phyloP scores from a whole-genome alignment of 192 early-diverging fungal genomes.

The Entomortierella beljakovae region DNA sequence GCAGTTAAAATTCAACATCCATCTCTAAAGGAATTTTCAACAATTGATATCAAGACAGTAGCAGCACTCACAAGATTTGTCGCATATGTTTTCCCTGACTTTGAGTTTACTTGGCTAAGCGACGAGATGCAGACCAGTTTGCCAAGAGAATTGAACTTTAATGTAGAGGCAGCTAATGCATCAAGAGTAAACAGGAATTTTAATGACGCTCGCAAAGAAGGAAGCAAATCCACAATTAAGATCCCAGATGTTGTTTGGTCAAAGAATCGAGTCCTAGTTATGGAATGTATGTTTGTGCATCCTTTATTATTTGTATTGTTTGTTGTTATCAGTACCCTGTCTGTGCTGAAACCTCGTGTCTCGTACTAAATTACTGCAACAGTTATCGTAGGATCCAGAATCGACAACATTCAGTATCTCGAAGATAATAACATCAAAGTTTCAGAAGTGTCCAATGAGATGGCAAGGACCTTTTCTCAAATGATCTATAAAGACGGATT shows the following conservation, averaged over 20 bases:
- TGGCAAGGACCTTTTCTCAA: constrained; percentile 82
- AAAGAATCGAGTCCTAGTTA: constrained; percentile 80
- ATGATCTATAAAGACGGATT: constrained; percentile 92
- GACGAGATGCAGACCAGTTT: constrained; percentile 87
- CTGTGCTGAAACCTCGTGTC: not conserved
- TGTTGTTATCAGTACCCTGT: not conserved
- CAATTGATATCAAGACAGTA: constrained; percentile 84
- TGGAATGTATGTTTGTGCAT: constrained; percentile 77
- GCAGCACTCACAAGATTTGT: constrained; percentile 70
- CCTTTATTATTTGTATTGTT: not conserved
- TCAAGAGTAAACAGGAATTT: constrained; percentile 74
- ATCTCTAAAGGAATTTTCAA: constrained; percentile 77
- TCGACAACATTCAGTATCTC: constrained; percentile 83
- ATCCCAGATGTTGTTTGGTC: constrained; percentile 89
- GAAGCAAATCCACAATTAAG: constrained; percentile 61
- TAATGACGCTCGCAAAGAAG: constrained; percentile 52
- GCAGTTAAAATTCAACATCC: constrained; percentile 97
- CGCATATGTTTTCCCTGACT: constrained; percentile 86
- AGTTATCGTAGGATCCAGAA: constrained; percentile 62
- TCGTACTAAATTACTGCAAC: not conserved
- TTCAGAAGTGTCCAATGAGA: constrained; percentile 76
- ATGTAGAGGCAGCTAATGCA: constrained; percentile 82
- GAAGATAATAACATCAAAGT: constrained; percentile 79
- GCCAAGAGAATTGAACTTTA: constrained; percentile 91
- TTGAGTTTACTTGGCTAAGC: constrained; percentile 91